These are phyloP conservation scores for Pyrenopolyporus hunteri DNA, from an alignment of 495 filamentous ascomycete genomes.

Conservation along the genomic window DNA sequence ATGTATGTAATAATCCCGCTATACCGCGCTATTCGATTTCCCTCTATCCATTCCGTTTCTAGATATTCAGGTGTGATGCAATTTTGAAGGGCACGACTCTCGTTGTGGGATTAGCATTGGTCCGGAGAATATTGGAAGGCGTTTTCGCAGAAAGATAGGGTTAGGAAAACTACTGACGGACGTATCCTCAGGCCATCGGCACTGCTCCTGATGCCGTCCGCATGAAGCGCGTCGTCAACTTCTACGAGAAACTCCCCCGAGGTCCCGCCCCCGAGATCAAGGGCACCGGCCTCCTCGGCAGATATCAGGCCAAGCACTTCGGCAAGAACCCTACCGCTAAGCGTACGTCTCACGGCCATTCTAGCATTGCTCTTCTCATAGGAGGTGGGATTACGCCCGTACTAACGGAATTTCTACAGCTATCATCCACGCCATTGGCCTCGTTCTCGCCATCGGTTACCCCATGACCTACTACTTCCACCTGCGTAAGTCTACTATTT, in stretches of 20 bases:
- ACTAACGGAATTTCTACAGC: slow-evolving; percentile 60
- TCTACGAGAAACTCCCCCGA: slow-evolving; percentile 97
- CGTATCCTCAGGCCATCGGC: slow-evolving; percentile 73
- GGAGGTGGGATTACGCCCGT: slow-evolving; percentile 12
- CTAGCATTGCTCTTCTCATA: not conserved
- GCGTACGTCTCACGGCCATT: slow-evolving; percentile 67
- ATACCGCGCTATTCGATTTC: slow-evolving; percentile 1
- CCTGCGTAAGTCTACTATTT: slow-evolving; percentile 80
- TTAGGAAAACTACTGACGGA: slow-evolving; percentile 42
- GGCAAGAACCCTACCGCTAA: slow-evolving; percentile 84
- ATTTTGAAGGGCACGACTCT: not conserved
- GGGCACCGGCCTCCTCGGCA: slow-evolving; percentile 76
- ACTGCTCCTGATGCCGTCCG: slow-evolving; percentile 91
- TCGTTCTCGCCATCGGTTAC: slow-evolving; percentile 80
- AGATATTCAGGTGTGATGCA: not conserved
- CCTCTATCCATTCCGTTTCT: slow-evolving; percentile 2
- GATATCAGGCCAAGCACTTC: slow-evolving; percentile 95
- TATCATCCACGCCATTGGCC: slow-evolving; percentile 80
- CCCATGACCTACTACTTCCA: slow-evolving; percentile 99
- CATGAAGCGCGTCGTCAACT: slow-evolving; percentile 95
- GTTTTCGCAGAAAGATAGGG: not conserved
- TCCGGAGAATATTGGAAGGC: not conserved
- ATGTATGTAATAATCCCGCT: slow-evolving; percentile 66
- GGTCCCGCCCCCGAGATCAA: slow-evolving; percentile 82
- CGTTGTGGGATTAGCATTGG: not conserved